A percentile compares a stretch with the other conserved stretches of the same genome.
phyloP scores from a whole-genome alignment of 176 grass and related monocot genomes.

The Eremochloa ophiuroides region DNA sequence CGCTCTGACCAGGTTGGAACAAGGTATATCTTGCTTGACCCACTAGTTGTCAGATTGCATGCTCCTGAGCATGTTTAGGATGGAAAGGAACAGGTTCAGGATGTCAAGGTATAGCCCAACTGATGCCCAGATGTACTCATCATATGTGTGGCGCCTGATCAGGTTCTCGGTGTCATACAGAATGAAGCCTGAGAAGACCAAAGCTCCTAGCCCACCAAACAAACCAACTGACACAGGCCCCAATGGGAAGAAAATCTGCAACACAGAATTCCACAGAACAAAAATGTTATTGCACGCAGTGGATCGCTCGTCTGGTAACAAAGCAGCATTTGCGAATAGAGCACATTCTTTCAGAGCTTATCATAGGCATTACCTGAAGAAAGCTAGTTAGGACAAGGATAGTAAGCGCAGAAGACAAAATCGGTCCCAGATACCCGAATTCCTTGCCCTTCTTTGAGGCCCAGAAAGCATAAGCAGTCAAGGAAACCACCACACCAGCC shows the following conservation, averaged over 20 bases:
- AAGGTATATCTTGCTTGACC: neutral
- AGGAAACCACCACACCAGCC: conserved; percentile 76
- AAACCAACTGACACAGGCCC: conserved; percentile 67
- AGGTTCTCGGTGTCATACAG: conserved; percentile 91
- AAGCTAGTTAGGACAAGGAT: conserved; percentile 83
- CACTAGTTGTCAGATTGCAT: conserved; percentile 72
- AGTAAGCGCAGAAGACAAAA: conserved; percentile 66
- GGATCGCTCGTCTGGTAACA: neutral
- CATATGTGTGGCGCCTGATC: conserved; percentile 89
- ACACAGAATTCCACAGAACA: neutral
- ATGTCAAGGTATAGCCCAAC: conserved; percentile 97
- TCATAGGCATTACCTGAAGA: conserved; percentile 59
- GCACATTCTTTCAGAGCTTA: neutral
- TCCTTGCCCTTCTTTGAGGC: conserved; percentile 98
- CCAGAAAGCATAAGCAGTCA: conserved; percentile 95
- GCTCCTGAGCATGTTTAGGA: conserved; percentile 83
- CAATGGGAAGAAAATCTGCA: conserved; percentile 93
- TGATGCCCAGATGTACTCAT: conserved; percentile 98
- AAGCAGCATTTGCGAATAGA: neutral
- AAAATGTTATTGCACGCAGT: neutral
- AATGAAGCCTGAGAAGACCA: conserved; percentile 90
- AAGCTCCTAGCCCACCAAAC: conserved; percentile 70
- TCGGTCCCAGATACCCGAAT: conserved; percentile 79
- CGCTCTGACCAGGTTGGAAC: neutral
- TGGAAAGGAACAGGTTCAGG: conserved; percentile 85